Base-by-base conservation (phyloP, 1,284 basidiomycete genomes). In the Bondarzewia mesenterica region DNA sequence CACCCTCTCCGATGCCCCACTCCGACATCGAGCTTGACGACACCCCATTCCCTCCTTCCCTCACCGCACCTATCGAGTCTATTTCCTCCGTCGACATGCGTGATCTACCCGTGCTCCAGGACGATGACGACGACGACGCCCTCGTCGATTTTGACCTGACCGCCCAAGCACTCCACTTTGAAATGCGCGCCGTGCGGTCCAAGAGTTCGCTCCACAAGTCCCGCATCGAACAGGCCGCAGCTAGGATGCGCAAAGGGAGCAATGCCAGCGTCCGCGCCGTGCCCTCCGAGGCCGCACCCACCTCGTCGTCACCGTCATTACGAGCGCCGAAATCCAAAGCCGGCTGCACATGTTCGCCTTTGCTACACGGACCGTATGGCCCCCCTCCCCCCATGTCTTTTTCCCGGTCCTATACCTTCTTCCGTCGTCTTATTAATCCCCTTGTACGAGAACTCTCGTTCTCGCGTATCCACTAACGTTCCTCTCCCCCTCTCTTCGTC, bases 71-170 rank as follows among this genome's bases (percentile, higher is more conserved):
- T 38, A 51, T 55, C 36, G 63, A 70, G 47, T 62, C 62, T 5
- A 58, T 64, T 35, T 59, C 63, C 21, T 72, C 69, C 23, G 69
- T 77, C 21, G 60, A 65, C 46, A 70, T 77, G 51, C 63, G 61
- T 23, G 71, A 74, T 52, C 60, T 75, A 15, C 63, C 72, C 22
- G 60, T 62, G 4, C 54, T 63, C 16, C 59, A 59, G 1, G 65
- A 65, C n/a, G 67, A 67, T 44, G 67, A 66, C 44, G 49, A 66
- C 43, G 67, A 65, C 44, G 50, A 32, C 12, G 14, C 21, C 15
- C 7, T n/a, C 42, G 5, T 23, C 20, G 35, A 22, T 12, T n/a
- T 42, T 26, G 52, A 52, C 39, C 41, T 22, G 14, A 39, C 48
- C 4, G 47, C 49, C 20, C 60, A 61, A 36, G 58, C 64, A 7